These are phyloP conservation scores for Cystobasidium pallidum DNA, from an alignment of 1,284 basidiomycete genomes.

Conservation along the genomic window DNA sequence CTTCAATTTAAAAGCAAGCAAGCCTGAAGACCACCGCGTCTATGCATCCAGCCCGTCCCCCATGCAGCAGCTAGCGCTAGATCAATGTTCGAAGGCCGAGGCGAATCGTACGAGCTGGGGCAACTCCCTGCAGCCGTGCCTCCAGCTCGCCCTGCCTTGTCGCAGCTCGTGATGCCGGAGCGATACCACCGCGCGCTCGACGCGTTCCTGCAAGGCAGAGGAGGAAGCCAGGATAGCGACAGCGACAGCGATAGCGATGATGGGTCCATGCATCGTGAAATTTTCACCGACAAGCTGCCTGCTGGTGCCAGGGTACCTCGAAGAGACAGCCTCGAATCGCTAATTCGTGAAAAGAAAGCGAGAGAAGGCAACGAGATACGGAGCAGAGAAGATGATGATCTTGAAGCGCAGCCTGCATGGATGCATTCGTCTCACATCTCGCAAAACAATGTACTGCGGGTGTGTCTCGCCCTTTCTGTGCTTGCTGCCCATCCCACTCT, in stretches of 20 bases:
- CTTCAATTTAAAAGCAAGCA: neutral
- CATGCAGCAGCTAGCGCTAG: constrained; percentile 7
- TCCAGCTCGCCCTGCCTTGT: neutral
- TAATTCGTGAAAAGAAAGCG: constrained; percentile 25
- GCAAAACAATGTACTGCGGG: constrained; percentile 31
- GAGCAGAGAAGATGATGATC: constrained; percentile 10
- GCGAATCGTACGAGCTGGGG: constrained; percentile 15
- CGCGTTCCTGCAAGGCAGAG: constrained; percentile 18
- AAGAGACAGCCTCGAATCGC: constrained; percentile 9
- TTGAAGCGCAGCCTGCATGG: constrained; percentile 29
- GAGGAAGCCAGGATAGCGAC: constrained; percentile 24
- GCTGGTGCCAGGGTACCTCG: neutral
- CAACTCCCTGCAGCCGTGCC: neutral
- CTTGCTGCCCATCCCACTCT: neutral
- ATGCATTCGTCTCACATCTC: constrained; percentile 2
- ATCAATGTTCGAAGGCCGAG: constrained; percentile 8
- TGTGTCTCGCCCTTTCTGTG: neutral
- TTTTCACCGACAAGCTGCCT: neutral
- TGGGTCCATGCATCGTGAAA: neutral
- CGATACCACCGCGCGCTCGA: constrained; percentile 10
- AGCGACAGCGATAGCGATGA: constrained; percentile 18
- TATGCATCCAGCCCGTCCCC: neutral
- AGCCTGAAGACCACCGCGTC: constrained; percentile 4
- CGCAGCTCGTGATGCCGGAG: constrained; percentile 31
- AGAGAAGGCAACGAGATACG: neutral